Base-by-base conservation (phyloP, 2,329 filamentous ascomycete genomes). In the Sordariomycetes sp. region DNA sequence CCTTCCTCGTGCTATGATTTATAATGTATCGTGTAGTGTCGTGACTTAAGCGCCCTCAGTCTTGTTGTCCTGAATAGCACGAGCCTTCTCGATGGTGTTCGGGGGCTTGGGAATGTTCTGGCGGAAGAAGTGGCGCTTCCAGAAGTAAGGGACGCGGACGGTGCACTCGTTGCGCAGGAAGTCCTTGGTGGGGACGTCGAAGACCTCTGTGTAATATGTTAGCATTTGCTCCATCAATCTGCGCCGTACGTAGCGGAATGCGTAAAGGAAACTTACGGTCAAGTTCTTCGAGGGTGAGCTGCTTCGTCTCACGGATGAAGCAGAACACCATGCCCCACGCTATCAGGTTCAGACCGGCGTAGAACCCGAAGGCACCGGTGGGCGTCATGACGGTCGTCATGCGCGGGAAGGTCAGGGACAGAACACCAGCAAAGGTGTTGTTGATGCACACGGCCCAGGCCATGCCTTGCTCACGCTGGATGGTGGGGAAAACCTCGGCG, bases 401-500 rank as follows among this genome's bases (percentile, higher is more conserved):
- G 10, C 49, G 42, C 0, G 72, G 73, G 44, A 75, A 73, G 0
- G 72, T 78, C 28, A 81, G 63, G 11, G 66, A 63, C 20, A 75
- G 57, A 0, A 79, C 63, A 2, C 65, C 60, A 0, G 67, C 46
- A 33, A 48, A 49, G 2, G 43, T 46, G 35, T 51, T 51, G 38
- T 53, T 59, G 12, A 55, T 55, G 38, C 52, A 53, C 4, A 58
- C 55, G 18, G 55, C 55, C 53, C 54, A 59, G 1, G 55, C 55
- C 55, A 59, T 59, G 27, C 55, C 55, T 27, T 58, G 47, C 42
- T 59, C 55, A 37, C 55, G 53, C 41, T 58, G 53, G 4, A 56
- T 56, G 17, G 54, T 51, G 3, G 56, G 56, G 31, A 59, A 59
- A 4, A 55, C 54, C 42, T 59, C 56, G 4, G 56, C 56, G 12